Conservation (phyloP, 2,329 filamentous ascomycete species). For the Xylariaceae sp. region DNA sequence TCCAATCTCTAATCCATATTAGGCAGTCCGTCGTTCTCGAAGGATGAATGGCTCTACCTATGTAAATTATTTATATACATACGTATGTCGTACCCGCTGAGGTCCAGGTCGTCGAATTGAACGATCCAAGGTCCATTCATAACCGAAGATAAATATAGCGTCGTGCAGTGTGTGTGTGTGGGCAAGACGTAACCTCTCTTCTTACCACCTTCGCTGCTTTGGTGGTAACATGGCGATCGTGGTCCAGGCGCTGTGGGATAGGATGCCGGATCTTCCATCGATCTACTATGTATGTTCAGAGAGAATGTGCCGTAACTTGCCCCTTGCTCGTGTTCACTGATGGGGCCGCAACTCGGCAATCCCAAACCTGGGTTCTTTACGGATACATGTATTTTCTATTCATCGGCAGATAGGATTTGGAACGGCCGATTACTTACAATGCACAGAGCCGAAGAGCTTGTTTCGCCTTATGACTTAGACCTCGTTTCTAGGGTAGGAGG, state of each 20-base stretch:
- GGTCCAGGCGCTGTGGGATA: too few species aligned
- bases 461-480: too few species aligned
- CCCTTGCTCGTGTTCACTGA: too few species aligned
- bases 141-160: neutral
- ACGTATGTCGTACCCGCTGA: neutral
- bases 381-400: too few species aligned
- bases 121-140: neutral
- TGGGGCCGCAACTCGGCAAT: too few species aligned
- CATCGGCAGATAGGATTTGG: neutral
- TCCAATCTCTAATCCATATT: neutral
- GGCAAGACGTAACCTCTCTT: neutral
- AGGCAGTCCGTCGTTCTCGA: neutral
- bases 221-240: neutral
- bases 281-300: too few species aligned
- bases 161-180: neutral
- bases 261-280: too few species aligned
- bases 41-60: neutral
- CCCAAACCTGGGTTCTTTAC: too few species aligned
- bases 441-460: neutral
- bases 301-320: too few species aligned
- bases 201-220: neutral
- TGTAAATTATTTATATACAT: neutral
- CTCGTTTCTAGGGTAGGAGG: too few species aligned
- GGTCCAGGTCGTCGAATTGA: neutral
- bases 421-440: too few species aligned